These are phyloP conservation scores for Nissolia schottii DNA, from an alignment of 306 rosid species.

Conservation along the genomic window DNA sequence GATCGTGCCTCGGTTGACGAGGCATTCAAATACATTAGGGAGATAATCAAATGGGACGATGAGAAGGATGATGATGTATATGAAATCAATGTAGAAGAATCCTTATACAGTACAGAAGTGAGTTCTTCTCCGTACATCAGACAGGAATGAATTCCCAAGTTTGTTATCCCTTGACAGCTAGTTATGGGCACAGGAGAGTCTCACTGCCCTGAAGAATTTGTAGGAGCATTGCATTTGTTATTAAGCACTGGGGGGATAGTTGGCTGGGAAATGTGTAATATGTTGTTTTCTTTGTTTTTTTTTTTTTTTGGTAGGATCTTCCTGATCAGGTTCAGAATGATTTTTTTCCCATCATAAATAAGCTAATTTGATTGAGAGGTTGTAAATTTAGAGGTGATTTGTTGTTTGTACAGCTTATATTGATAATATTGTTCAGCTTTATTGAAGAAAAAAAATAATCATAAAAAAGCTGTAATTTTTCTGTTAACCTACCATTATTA, in stretches of 20 bases:
- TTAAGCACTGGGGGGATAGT: slow-evolving; percentile 11
- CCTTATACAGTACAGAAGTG: slow-evolving; percentile 70
- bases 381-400: slow-evolving; percentile 47
- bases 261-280: slow-evolving; percentile 17
- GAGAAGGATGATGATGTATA: slow-evolving; percentile 63
- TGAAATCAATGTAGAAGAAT: slow-evolving; percentile 55
- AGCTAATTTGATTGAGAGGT: slow-evolving; percentile 40
- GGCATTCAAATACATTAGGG: slow-evolving; percentile 75
- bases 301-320: slow-evolving; percentile 25
- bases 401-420: slow-evolving; percentile 45
- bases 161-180: neutral
- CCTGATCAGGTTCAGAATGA: slow-evolving; percentile 31
- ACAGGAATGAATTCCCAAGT: slow-evolving; percentile 44
- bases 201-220: slow-evolving; percentile 14
- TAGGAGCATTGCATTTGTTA: slow-evolving; percentile 22
- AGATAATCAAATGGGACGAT: slow-evolving; percentile 80
- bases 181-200: neutral
- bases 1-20: slow-evolving; percentile 65
- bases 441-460: neutral
- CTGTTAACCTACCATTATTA: neutral
- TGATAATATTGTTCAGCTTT: slow-evolving; percentile 33
- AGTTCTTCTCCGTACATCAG: slow-evolving; percentile 57
- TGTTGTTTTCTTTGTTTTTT: slow-evolving; percentile 18
- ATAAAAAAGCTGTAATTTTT: neutral
- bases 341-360: slow-evolving; percentile 35